Base-by-base conservation (phyloP, 257 asterid genomes). In the Ocimum tenuiflorum region DNA sequence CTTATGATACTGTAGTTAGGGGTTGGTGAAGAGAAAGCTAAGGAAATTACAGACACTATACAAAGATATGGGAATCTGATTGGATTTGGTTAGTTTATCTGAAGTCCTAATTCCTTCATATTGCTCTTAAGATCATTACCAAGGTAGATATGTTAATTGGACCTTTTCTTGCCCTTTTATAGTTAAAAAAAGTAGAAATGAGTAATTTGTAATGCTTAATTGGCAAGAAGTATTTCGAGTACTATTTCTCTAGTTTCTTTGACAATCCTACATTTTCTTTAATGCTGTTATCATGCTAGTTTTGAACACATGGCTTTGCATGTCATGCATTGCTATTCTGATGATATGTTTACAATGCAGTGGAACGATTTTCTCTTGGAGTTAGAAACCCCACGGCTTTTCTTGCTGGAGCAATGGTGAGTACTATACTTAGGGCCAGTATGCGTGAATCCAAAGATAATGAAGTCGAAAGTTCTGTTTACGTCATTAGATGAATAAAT, bases 341-440 rank as follows among this genome's bases (percentile, higher is more conserved):
- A n/a, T n/a, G n/a, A n/a, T n/a, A n/a, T n/a, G n/a, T n/a, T n/a
- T n/a, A n/a, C n/a, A 62, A 36, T 71, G 82, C 95, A 91, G 97
- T 91, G 47, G 97, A 91, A 73, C 79, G 96, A 45, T 88, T 91
- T 73, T 91, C 97, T 48, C 69, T 91, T 38, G 97, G 95, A 63
- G 95, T 84, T 65, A 82, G 96, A 77, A 91, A 91, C 67, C 96
- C 97, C 33, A 91, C 96, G 5, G 87, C 97, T 56, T 91, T 91
- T 74, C 79, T 91, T 35, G 96, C 97, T 33, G 97, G 97, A 36
- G 88, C 95, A 56, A 83, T 83, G 95, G 97, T 91, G 29, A 64
- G 91, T 78, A 38, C 49, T 82, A 47, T 29, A 61, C 68, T 62
- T 57, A n/a, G n/a, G n/a, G n/a, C n/a, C n/a, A n/a, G n/a, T n/a